phyloP scores from a whole-genome alignment of 2,329 filamentous ascomycete species.

The Helotiales sp. region DNA sequence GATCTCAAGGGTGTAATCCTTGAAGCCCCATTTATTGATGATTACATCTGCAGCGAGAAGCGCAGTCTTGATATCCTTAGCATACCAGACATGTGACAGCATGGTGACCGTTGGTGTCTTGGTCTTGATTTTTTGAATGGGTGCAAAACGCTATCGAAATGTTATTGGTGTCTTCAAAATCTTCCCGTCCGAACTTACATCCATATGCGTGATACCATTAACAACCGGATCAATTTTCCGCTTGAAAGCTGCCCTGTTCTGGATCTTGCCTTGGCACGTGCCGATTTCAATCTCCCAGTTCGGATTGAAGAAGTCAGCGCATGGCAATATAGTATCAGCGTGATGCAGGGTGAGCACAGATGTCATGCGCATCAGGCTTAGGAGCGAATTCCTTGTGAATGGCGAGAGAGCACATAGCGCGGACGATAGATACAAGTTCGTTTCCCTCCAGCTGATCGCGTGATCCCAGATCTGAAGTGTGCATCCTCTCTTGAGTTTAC shows the following conservation, averaged over 20 bases:
- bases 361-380: slow-evolving; percentile 29
- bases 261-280: slow-evolving; percentile 54
- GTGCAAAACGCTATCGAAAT: slow-evolving; percentile 48
- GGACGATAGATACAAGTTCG: slow-evolving; percentile 33
- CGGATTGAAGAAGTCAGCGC: slow-evolving; percentile 62
- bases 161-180: background rate
- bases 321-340: slow-evolving; percentile 60
- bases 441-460: slow-evolving; percentile 60
- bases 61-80: slow-evolving; percentile 64
- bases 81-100: slow-evolving; percentile 55
- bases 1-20: slow-evolving; percentile 60
- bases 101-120: slow-evolving; percentile 62
- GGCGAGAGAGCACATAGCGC: slow-evolving; percentile 28
- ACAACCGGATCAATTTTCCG: slow-evolving; percentile 65
- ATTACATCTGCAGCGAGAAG: slow-evolving; percentile 64
- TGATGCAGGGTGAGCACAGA: slow-evolving; percentile 41
- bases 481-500: slow-evolving; percentile 59
- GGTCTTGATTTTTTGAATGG: slow-evolving; percentile 58
- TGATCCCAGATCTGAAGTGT: slow-evolving; percentile 66
- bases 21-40: slow-evolving; percentile 65
- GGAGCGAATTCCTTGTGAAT: slow-evolving; percentile 31
- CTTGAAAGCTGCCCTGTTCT: slow-evolving; percentile 52
- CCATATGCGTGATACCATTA: slow-evolving; percentile 62
- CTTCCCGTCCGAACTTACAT: background rate
- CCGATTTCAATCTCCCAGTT: slow-evolving; percentile 64